Conservation (phyloP, 2,329 filamentous ascomycete genomes). For the Sarocladium kiliense region DNA sequence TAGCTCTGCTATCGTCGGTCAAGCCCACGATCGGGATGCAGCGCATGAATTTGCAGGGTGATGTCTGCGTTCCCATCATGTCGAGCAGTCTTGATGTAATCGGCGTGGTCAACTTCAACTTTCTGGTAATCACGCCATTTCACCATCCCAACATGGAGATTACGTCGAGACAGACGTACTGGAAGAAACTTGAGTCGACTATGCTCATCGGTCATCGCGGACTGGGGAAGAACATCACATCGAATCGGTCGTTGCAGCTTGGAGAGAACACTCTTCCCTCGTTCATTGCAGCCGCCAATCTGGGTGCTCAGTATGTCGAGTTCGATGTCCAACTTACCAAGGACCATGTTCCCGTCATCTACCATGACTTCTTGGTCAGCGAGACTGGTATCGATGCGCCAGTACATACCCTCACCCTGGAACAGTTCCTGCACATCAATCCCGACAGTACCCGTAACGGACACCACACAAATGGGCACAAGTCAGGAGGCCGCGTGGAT, state of each 20-base stretch:
- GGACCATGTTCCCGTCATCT: slow-evolving; percentile 95
- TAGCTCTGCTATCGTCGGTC: slow-evolving; percentile 81
- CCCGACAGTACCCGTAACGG: slow-evolving; percentile 35
- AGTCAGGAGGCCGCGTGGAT: slow-evolving; percentile 1
- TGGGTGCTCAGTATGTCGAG: slow-evolving; percentile 73
- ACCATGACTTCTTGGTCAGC: slow-evolving; percentile 96
- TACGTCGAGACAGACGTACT: slow-evolving; percentile 87
- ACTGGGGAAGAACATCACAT: slow-evolving; percentile 82
- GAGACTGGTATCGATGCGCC: slow-evolving; percentile 97
- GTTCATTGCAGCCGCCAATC: slow-evolving; percentile 91
- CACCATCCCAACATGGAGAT: slow-evolving; percentile 90
- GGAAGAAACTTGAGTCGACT: slow-evolving; percentile 85
- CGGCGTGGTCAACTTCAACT: slow-evolving; percentile 94
- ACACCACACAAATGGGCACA: not conserved
- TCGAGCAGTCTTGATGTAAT: slow-evolving; percentile 84
- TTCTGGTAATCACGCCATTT: slow-evolving; percentile 91
- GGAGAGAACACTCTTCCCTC: slow-evolving; percentile 95
- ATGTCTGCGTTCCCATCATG: slow-evolving; percentile 87
- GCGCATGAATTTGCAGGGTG: slow-evolving; percentile 87
- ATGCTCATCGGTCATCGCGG: slow-evolving; percentile 74
- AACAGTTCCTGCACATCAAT: slow-evolving; percentile 92
- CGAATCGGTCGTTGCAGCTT: slow-evolving; percentile 82
- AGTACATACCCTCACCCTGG: slow-evolving; percentile 88
- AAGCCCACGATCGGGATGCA: slow-evolving; percentile 78
- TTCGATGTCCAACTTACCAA: slow-evolving; percentile 98